phyloP scores from a whole-genome alignment of 805 yeast genomes.

The Hanseniaspora taiwanica region DNA sequence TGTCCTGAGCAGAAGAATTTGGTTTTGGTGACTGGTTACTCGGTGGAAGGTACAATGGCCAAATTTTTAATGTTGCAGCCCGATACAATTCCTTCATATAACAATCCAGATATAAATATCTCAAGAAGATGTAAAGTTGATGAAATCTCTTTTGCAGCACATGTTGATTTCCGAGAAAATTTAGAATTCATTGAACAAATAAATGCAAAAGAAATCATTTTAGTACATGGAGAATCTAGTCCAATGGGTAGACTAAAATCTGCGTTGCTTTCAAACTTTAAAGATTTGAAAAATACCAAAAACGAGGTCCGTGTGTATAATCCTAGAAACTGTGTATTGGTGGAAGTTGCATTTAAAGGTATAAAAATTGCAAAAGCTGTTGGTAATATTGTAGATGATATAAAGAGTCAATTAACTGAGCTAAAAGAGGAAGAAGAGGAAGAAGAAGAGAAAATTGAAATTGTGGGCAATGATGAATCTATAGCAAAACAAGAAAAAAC shows the following conservation, averaged over 20 bases:
- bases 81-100: slow-evolving; percentile 67
- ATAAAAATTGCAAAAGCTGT: slow-evolving; percentile 70
- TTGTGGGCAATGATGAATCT: slow-evolving; percentile 62
- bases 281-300: slow-evolving; percentile 69
- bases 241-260: slow-evolving; percentile 98
- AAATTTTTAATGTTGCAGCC: slow-evolving; percentile 83
- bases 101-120: slow-evolving; percentile 69
- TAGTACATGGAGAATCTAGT: slow-evolving; percentile 94
- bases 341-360: slow-evolving; percentile 68
- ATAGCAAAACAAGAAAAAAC: slow-evolving; percentile 29
- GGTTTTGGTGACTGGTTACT: slow-evolving; percentile 85
- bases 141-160: slow-evolving; percentile 98
- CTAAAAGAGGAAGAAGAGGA: slow-evolving; percentile 4
- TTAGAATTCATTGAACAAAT: slow-evolving; percentile 81
- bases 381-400: slow-evolving; percentile 41
- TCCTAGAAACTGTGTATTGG: slow-evolving; percentile 80
- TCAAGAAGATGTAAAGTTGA: slow-evolving; percentile 83
- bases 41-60: slow-evolving; percentile 98
- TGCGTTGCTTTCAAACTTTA: slow-evolving; percentile 78
- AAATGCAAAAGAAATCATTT: slow-evolving; percentile 70
- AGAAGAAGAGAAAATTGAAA: slow-evolving; percentile 39
- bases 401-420: slow-evolving; percentile 8
- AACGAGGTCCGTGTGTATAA: slow-evolving; percentile 83
- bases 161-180: slow-evolving; percentile 91
- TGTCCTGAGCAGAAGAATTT: slow-evolving; percentile 91